phyloP scores from a whole-genome alignment of 108 stramenopile genomes.

The Fragilariopsis cylindrus region DNA sequence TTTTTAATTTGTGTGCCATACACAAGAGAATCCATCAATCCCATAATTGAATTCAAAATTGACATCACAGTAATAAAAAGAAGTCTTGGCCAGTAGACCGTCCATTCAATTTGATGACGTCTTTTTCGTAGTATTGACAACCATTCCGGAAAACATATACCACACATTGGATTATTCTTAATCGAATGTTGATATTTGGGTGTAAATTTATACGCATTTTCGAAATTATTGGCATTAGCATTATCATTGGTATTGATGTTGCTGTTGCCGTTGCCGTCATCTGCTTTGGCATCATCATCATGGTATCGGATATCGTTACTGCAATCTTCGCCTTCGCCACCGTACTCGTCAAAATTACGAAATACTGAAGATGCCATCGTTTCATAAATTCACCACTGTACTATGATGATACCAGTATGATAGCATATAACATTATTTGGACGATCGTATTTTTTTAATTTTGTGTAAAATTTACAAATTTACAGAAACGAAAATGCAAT shows the following conservation, averaged over 20 bases:
- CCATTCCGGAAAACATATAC: slow-evolving; percentile 36
- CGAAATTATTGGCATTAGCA: neutral
- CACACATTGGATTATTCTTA: slow-evolving; percentile 46
- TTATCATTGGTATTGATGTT: neutral
- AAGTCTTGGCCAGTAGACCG: slow-evolving; percentile 35
- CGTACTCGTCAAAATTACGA: slow-evolving; percentile 9
- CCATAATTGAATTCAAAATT: slow-evolving; percentile 35
- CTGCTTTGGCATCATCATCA: neutral
- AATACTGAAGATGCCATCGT: slow-evolving; percentile 10
- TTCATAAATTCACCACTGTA: neutral
- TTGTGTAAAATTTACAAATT: neutral
- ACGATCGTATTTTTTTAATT: neutral
- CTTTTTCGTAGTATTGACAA: slow-evolving; percentile 22
- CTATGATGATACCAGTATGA: neutral
- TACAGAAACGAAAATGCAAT: neutral
- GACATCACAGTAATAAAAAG: slow-evolving; percentile 26
- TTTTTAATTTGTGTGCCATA: slow-evolving; percentile 19
- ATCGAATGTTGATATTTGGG: slow-evolving; percentile 24
- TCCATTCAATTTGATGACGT: slow-evolving; percentile 32
- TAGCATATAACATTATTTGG: neutral
- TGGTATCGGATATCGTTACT: too few relatives aligned
- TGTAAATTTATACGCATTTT: slow-evolving; percentile 21
- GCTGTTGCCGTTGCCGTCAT: neutral
- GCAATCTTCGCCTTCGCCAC: neutral
- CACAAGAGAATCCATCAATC: slow-evolving; percentile 13